These are phyloP conservation scores for Tardiomyces depauwii DNA, from an alignment of 1,139 yeast species.

Conservation along the genomic window DNA sequence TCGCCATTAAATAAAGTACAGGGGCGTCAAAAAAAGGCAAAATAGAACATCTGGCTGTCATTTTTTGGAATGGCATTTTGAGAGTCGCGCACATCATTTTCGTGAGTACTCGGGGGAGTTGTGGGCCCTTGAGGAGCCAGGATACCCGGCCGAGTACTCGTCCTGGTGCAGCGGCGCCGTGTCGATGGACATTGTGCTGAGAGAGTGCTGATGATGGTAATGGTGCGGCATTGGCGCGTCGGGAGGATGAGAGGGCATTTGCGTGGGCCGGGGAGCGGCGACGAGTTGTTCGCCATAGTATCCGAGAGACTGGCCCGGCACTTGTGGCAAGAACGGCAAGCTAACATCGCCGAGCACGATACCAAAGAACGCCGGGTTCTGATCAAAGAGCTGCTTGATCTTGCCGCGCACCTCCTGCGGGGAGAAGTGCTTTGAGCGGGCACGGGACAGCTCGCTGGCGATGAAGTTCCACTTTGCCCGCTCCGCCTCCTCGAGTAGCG, in stretches of 20 bases:
- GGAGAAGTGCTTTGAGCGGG: slow-evolving; percentile 44
- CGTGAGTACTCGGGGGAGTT: not conserved
- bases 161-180: not conserved
- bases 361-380: slow-evolving; percentile 48
- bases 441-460: slow-evolving; percentile 48
- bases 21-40: not conserved
- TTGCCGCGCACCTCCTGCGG: slow-evolving; percentile 47
- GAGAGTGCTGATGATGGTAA: not conserved
- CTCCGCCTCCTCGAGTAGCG: slow-evolving; percentile 56
- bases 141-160: not conserved
- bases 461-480: slow-evolving; percentile 59
- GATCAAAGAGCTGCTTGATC: slow-evolving; percentile 41
- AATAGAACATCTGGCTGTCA: not conserved
- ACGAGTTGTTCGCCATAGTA: not conserved
- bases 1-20: not conserved
- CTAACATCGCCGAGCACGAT: slow-evolving; percentile 19
- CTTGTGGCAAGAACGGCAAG: not conserved
- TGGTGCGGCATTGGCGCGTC: not conserved
- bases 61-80: not conserved
- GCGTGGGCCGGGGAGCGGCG: not conserved
- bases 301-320: not conserved
- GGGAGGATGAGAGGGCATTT: not conserved
- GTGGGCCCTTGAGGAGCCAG: not conserved
- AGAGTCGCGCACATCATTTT: not conserved
- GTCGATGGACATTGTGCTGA: not conserved